Percentiles rank a stretch among this genome's conserved stretches.
These are phyloP conservation scores for Trametes meyenii DNA, from an alignment of 768 basidiomycete genomes.

Conservation along the genomic window DNA sequence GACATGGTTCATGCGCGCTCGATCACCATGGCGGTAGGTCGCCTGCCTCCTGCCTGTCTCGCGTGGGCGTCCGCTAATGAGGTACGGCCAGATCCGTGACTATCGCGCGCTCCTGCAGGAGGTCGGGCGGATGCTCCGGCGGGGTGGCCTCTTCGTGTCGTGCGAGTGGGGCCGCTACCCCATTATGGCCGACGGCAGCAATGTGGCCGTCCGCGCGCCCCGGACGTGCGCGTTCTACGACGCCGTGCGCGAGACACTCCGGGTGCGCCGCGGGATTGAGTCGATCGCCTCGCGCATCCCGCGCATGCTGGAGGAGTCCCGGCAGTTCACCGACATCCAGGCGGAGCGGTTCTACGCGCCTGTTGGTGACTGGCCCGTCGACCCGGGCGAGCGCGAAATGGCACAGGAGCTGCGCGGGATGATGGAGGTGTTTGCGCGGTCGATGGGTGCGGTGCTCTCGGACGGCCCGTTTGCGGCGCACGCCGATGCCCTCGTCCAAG, in stretches of 20 bases:
- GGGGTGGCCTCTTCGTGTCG: slow-evolving; percentile 71
- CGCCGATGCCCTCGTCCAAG: slow-evolving; percentile 43
- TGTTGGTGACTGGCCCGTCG: slow-evolving; percentile 55
- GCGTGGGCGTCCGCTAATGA: slow-evolving; percentile 22
- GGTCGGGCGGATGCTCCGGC: slow-evolving; percentile 62
- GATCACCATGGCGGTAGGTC: slow-evolving; percentile 60
- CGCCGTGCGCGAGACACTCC: slow-evolving; percentile 43
- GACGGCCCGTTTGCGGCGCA: slow-evolving; percentile 33
- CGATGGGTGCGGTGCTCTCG: slow-evolving; percentile 50
- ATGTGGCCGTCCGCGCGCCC: slow-evolving; percentile 21
- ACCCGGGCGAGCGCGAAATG: slow-evolving; percentile 37
- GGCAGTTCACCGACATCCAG: slow-evolving; percentile 46
- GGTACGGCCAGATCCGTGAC: slow-evolving; percentile 50
- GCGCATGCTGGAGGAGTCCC: slow-evolving; percentile 38
- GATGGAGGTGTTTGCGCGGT: slow-evolving; percentile 48
- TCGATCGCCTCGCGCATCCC: slow-evolving; percentile 44
- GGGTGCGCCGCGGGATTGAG: slow-evolving; percentile 39
- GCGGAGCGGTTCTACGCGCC: slow-evolving; percentile 46
- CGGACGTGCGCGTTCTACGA: slow-evolving; percentile 37
- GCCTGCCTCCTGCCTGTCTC: not conserved
- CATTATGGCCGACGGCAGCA: slow-evolving; percentile 36
- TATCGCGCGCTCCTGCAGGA: slow-evolving; percentile 59
- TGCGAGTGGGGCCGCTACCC: slow-evolving; percentile 59
- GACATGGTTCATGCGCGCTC: slow-evolving; percentile 71
- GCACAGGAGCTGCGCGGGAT: slow-evolving; percentile 46